These are phyloP conservation scores for Colletotrichum lentis DNA, from an alignment of 2,329 filamentous ascomycete species.

Conservation along the genomic window DNA sequence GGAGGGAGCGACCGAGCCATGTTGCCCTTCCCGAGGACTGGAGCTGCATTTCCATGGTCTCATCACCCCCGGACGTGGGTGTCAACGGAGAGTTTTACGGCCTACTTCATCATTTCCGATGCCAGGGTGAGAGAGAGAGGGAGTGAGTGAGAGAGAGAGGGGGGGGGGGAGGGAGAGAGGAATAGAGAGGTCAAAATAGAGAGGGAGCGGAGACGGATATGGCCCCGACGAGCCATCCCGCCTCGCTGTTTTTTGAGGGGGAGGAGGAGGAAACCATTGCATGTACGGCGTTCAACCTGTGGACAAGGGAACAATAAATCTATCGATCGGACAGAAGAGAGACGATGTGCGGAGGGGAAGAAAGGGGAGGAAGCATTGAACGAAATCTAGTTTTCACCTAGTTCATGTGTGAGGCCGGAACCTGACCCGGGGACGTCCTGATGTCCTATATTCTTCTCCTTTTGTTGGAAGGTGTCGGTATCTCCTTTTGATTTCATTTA, in stretches of 20 bases:
- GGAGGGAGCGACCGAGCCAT: constrained; percentile 27
- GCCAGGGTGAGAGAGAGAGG: background rate
- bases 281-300: constrained; percentile 27
- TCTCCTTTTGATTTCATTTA: background rate
- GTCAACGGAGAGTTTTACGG: background rate
- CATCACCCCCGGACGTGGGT: background rate
- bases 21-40: constrained; percentile 5
- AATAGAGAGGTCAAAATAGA: no score
- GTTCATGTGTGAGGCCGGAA: background rate
- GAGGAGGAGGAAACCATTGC: constrained; percentile 5
- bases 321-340: background rate
- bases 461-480: background rate
- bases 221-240: background rate
- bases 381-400: constrained; percentile 18
- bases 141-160: no score
- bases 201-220: constrained; percentile 11
- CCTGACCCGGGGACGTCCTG: background rate
- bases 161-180: no score
- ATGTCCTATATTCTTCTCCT: background rate
- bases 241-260: background rate
- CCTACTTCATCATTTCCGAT: constrained; percentile 18
- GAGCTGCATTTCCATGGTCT: constrained; percentile 24
- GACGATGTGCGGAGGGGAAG: background rate
- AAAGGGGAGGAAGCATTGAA: constrained; percentile 11
- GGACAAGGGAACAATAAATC: background rate